Conservation (phyloP, 2,329 filamentous ascomycete species). For the Alternaria sp. region DNA sequence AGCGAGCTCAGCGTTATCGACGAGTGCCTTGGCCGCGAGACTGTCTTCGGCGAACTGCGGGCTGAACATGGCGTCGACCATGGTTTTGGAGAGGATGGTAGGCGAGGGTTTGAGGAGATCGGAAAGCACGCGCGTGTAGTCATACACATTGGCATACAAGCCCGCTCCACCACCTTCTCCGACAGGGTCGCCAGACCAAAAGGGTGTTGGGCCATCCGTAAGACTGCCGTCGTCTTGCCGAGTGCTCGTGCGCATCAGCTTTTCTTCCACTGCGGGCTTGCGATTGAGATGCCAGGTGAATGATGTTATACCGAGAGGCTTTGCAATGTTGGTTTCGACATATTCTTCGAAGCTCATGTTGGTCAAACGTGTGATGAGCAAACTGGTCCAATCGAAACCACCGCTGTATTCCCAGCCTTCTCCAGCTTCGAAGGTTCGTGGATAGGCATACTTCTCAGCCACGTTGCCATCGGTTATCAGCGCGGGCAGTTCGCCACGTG, state of each 20-base stretch:
- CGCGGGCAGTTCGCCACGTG: slow-evolving; percentile 28
- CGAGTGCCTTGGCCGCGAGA: slow-evolving; percentile 14
- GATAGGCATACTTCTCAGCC: slow-evolving; percentile 42
- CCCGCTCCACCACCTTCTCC: slow-evolving; percentile 31
- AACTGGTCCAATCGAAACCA: slow-evolving; percentile 57
- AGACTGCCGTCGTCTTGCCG: slow-evolving; percentile 26
- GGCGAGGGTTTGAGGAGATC: slow-evolving; percentile 27
- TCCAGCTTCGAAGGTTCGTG: slow-evolving; percentile 43
- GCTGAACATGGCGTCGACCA: slow-evolving; percentile 28
- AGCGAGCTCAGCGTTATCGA: slow-evolving; percentile 30
- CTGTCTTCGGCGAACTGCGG: slow-evolving; percentile 35
- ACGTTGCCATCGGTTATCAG: slow-evolving; percentile 15
- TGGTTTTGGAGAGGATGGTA: slow-evolving; percentile 19
- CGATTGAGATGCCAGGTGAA: slow-evolving; percentile 28
- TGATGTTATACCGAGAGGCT: slow-evolving; percentile 48
- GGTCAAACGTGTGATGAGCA: slow-evolving; percentile 51
- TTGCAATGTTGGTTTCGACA: slow-evolving; percentile 51
- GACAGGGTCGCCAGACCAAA: slow-evolving; percentile 13
- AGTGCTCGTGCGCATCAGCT: slow-evolving; percentile 24
- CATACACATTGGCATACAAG: slow-evolving; percentile 22
- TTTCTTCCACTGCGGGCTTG: slow-evolving; percentile 22
- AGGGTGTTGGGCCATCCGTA: slow-evolving; percentile 10
- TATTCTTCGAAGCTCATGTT: slow-evolving; percentile 50
- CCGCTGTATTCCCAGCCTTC: slow-evolving; percentile 59
- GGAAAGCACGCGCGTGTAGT: slow-evolving; percentile 32